Base-by-base conservation (phyloP, 2,329 filamentous ascomycete genomes). In the Aspergillus ustus region DNA sequence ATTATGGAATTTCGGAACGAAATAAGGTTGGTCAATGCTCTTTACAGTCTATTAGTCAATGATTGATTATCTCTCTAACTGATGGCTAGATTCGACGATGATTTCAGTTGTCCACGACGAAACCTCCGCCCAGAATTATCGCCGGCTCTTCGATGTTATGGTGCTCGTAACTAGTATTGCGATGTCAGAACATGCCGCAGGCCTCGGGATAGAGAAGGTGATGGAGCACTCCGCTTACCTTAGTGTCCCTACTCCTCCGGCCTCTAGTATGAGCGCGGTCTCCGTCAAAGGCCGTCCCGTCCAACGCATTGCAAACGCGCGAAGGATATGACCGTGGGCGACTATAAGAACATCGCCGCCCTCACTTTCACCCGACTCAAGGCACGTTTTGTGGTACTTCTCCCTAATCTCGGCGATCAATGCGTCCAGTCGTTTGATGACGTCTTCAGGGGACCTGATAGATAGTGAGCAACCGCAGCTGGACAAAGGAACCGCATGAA, bases 221-320 rank as follows among this genome's bases (percentile, higher is more conserved):
- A 5, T 7, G 19, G 28, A 19, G 15, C 6, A 45, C 13, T 17
- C 20, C 31, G 15, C 6, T 43, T 71, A 90, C 88, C 90, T 94
- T 69, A 96, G 74, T 2, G 90, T 91, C 0, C 91, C 91, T 1
- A 95, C 88, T 67, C 91, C 92, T n/a, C 92, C 92, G 6, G 92
- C 91, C 75, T 97, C 93, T n/a, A 97, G 80, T 63, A 97, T 82
- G 73, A 97, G 87, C 6, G 88, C 86, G 44, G 92, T 92, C 53
- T 92, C 89, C 58, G 87, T 85, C 61, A 97, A 81, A 13, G 86
- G 82, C 79, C 90, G 90, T 0, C 87, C 87, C 0, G 89, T 85
- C 93, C 93, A 97, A 34, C 93, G 84, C 82, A 94, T 91, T 7
- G 93, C 93, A 75, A 97, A 92, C 0, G 92, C 91, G 17, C 93